Evolutionary conservation across 2,329 filamentous ascomycete species (phyloP).

Genomic region (Dryadomyces sulphureus): DNA sequence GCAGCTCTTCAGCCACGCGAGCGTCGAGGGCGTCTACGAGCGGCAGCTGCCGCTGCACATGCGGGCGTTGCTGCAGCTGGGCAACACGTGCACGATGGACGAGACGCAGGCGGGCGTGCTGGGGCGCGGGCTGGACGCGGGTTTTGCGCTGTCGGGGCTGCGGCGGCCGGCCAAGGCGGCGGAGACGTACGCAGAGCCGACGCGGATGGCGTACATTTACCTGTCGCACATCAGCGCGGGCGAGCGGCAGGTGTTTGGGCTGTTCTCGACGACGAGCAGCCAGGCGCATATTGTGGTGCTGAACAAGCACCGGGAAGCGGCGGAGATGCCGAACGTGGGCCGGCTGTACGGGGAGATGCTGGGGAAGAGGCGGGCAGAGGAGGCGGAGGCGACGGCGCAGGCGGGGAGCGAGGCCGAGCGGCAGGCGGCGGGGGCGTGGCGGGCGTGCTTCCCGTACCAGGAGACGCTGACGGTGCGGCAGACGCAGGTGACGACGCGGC

Average conservation of each 20-base stretch:
- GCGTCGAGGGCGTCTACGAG: constrained; percentile 95
- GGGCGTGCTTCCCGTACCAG: constrained; percentile 75
- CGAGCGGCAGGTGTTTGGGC: constrained; percentile 81
- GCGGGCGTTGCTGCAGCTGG: constrained; percentile 75
- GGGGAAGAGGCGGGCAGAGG: constrained; percentile 47
- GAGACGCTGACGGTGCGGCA: constrained; percentile 74
- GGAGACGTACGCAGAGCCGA: constrained; percentile 57
- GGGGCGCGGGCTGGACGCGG: constrained; percentile 81
- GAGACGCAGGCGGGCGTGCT: constrained; percentile 79
- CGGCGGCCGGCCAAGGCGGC: constrained; percentile 46
- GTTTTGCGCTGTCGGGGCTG: constrained; percentile 73
- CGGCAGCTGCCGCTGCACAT: constrained; percentile 78
- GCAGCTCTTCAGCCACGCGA: constrained; percentile 75
- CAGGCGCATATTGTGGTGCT: constrained; percentile 82
- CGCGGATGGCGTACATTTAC: constrained; percentile 70
- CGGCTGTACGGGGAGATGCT: constrained; percentile 75
- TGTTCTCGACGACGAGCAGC: constrained; percentile 72
- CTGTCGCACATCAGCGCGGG: constrained; percentile 85
- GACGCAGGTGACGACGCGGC: constrained; percentile 73
- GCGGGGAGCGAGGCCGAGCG: constrained; percentile 6
- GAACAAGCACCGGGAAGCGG: constrained; percentile 62
- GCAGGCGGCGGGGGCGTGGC: constrained; percentile 53
- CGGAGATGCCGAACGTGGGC: constrained; percentile 74
- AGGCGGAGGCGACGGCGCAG: constrained; percentile 19
- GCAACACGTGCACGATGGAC: constrained; percentile 86